Evolutionary conservation across 257 asterid genomes (phyloP).

Genomic region (Jasminum sambac): DNA sequence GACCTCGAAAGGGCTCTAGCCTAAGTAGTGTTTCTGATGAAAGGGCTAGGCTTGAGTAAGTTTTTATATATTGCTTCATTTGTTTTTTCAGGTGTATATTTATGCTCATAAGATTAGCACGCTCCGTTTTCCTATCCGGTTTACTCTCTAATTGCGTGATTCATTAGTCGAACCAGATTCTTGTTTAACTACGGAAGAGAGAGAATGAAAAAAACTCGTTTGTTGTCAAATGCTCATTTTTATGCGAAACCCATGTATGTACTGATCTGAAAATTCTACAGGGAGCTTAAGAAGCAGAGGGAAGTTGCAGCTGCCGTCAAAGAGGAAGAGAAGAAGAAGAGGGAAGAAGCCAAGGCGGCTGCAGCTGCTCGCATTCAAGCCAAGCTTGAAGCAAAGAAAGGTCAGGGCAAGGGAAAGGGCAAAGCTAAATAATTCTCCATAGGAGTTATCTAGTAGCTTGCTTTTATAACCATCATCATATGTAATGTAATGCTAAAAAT

Average conservation of each 20-base stretch:
- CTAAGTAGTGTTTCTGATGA: slow-evolving; percentile 85
- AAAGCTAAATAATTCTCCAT: slow-evolving; percentile 49
- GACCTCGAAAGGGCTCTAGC: slow-evolving; percentile 93
- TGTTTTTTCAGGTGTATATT: neutral
- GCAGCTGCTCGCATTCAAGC: slow-evolving; percentile 98
- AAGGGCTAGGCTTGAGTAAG: slow-evolving; percentile 94
- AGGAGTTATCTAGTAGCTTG: neutral
- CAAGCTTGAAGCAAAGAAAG: slow-evolving; percentile 86
- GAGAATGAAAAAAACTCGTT: neutral
- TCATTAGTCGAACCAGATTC: neutral
- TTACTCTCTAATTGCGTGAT: neutral
- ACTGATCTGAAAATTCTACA: slow-evolving; percentile 22
- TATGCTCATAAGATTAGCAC: neutral
- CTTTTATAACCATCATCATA: too few relatives aligned
- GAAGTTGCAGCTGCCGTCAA: slow-evolving; percentile 73
- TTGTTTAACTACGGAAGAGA: neutral
- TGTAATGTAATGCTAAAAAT: too few relatives aligned
- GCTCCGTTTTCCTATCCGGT: neutral
- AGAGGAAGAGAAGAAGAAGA: slow-evolving; percentile 96
- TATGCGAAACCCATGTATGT: neutral
- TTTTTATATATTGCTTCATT: slow-evolving; percentile 8
- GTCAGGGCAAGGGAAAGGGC: slow-evolving; percentile 89
- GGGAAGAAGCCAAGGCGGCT: slow-evolving; percentile 97
- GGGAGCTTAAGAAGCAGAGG: slow-evolving; percentile 94
- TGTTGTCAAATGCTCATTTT: neutral